Conservation (phyloP, 768 basidiomycete genomes). For the Crepidotus variabilis region DNA sequence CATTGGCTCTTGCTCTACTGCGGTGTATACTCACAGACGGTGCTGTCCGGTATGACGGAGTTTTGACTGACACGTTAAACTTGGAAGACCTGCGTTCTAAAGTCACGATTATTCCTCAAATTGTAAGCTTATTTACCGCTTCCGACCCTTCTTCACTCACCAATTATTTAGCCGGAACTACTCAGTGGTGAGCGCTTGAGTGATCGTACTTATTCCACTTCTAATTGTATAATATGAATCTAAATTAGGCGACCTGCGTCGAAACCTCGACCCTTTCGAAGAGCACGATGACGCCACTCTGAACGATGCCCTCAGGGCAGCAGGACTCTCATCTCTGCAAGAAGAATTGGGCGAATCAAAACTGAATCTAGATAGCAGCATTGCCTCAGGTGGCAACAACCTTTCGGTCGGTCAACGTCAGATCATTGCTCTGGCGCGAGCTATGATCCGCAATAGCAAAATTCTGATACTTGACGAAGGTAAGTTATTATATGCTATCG, state of each 20-base stretch:
- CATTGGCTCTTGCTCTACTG: conserved; percentile 52
- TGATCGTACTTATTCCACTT: background rate
- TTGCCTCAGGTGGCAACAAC: conserved; percentile 59
- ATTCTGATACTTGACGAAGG: conserved; percentile 59
- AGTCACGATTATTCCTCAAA: conserved; percentile 59
- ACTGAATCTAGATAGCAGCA: conserved; percentile 42
- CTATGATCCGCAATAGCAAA: conserved; percentile 54
- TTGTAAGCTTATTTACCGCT: background rate
- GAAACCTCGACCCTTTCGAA: conserved; percentile 65
- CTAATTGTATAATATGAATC: too few relatives aligned
- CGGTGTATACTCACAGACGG: conserved; percentile 58
- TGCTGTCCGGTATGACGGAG: conserved; percentile 52
- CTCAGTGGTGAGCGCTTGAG: conserved; percentile 18
- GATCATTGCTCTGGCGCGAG: conserved; percentile 62
- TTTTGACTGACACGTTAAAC: conserved; percentile 45
- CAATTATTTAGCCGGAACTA: conserved; percentile 12
- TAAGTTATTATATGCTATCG: background rate
- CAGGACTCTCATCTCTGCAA: conserved; percentile 38
- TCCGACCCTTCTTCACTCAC: too few relatives aligned
- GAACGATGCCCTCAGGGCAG: conserved; percentile 35
- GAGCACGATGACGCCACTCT: conserved; percentile 48
- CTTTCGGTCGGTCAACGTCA: conserved; percentile 78
- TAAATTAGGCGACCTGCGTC: conserved; percentile 38
- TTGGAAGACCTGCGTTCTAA: conserved; percentile 52
- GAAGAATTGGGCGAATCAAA: conserved; percentile 42